Percentiles rank a stretch among this genome's conserved stretches.
Evolutionary conservation across 495 filamentous ascomycete species (phyloP).

Genomic region (Gamarada debralockiae): DNA sequence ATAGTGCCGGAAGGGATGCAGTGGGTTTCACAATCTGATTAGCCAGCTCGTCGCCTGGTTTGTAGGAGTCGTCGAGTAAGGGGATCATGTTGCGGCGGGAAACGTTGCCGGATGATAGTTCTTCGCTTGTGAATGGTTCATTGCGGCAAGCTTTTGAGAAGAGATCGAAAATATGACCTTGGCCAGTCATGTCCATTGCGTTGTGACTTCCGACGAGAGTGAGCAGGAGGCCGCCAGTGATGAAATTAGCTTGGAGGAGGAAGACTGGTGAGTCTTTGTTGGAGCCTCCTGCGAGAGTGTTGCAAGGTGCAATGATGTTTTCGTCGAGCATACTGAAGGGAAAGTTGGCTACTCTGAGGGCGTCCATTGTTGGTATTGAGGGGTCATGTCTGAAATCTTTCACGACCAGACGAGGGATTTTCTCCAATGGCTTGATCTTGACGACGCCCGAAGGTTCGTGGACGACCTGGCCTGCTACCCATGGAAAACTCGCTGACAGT

Average conservation of each 20-base stretch:
- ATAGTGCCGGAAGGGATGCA: neutral
- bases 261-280: conserved; percentile 38
- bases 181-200: conserved; percentile 32
- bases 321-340: conserved; percentile 54
- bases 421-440: conserved; percentile 34
- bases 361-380: conserved; percentile 36
- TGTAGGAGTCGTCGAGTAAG: conserved; percentile 32
- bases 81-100: conserved; percentile 37
- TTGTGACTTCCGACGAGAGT: conserved; percentile 45
- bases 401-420: conserved; percentile 34
- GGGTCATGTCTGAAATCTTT: conserved; percentile 37
- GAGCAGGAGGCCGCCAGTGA: conserved; percentile 45
- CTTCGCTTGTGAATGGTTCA: conserved; percentile 39
- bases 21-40: conserved; percentile 29
- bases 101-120: conserved; percentile 42
- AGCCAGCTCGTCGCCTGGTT: conserved; percentile 29
- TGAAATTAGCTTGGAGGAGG: conserved; percentile 48
- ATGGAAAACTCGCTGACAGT: conserved; percentile 40
- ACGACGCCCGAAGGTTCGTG: conserved; percentile 40
- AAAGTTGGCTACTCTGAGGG: conserved; percentile 36
- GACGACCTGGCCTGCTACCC: conserved; percentile 51
- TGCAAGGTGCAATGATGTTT: conserved; percentile 39
- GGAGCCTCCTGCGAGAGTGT: conserved; percentile 25
- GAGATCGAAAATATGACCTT: conserved; percentile 43
- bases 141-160: conserved; percentile 49